Evolutionary conservation across 2,329 filamentous ascomycete species (phyloP).

Genomic region (Ophiocordyceps camponoti-leonardi): DNA sequence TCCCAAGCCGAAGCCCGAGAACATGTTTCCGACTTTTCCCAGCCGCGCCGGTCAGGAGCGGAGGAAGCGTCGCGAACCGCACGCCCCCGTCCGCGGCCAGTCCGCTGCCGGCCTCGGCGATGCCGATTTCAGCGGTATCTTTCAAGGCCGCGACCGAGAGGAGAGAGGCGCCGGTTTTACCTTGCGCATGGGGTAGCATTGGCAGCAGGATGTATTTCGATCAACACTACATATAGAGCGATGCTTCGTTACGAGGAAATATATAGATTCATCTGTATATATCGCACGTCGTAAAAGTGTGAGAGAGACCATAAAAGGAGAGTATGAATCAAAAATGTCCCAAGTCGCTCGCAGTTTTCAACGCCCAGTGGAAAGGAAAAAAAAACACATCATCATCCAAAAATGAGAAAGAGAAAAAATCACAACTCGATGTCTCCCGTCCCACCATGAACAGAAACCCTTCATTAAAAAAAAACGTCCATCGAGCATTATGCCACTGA

Average conservation of each 20-base stretch:
- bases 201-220: too few relatives aligned
- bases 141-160: conserved; percentile 47
- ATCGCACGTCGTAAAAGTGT: neutral
- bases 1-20: conserved; percentile 74
- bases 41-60: conserved; percentile 88
- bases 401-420: too few relatives aligned
- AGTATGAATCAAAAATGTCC: neutral
- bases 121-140: conserved; percentile 54
- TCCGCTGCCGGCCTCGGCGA: conserved; percentile 32
- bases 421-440: neutral
- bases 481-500: neutral
- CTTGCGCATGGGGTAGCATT: conserved; percentile 36
- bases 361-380: too few relatives aligned
- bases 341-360: neutral
- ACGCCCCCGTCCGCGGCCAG: conserved; percentile 66
- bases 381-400: neutral
- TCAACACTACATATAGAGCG: neutral
- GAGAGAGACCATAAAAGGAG: neutral
- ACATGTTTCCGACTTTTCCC: conserved; percentile 93
- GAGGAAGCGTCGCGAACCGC: conserved; percentile 52
- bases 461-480: neutral
- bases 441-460: neutral
- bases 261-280: neutral
- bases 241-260: neutral
- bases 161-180: conserved; percentile 49